phyloP scores from a whole-genome alignment of 2,329 filamentous ascomycete species.

The Cercospora nicotianae region DNA sequence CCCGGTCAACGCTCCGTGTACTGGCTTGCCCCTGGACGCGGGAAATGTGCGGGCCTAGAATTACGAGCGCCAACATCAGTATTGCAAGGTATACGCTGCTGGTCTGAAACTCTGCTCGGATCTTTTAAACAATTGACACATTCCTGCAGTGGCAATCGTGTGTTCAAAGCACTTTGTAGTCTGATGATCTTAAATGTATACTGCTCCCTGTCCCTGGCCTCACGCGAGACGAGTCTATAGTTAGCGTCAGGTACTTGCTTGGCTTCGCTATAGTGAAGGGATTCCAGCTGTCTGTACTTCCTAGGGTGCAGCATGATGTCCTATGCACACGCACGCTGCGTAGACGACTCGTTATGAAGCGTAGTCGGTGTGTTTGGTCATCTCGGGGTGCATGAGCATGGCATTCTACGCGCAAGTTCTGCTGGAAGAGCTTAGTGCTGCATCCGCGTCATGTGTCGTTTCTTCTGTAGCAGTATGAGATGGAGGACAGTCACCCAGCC shows the following conservation, averaged over 20 bases:
- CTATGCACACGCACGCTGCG: neutral
- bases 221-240: neutral
- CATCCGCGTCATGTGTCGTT: too few relatives aligned
- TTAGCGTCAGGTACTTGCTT: neutral
- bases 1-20: neutral
- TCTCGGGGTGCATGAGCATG: neutral
- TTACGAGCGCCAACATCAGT: slow-evolving; percentile 6
- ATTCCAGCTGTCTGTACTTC: neutral
- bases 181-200: neutral
- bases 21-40: neutral
- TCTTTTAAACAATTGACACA: neutral
- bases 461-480: too few relatives aligned
- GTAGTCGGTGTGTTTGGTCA: neutral
- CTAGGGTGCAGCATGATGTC: neutral
- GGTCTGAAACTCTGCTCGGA: slow-evolving; percentile 2
- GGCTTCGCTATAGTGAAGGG: neutral
- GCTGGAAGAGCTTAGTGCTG: too few relatives aligned
- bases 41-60: neutral
- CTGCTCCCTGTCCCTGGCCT: neutral
- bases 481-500: too few relatives aligned
- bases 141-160: neutral
- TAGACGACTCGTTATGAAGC: neutral
- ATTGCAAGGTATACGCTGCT: slow-evolving; percentile 4
- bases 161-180: neutral
- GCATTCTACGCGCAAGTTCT: too few relatives aligned